Evolutionary conservation across 1,284 basidiomycete genomes (phyloP).

Genomic region (Athelia sp.): DNA sequence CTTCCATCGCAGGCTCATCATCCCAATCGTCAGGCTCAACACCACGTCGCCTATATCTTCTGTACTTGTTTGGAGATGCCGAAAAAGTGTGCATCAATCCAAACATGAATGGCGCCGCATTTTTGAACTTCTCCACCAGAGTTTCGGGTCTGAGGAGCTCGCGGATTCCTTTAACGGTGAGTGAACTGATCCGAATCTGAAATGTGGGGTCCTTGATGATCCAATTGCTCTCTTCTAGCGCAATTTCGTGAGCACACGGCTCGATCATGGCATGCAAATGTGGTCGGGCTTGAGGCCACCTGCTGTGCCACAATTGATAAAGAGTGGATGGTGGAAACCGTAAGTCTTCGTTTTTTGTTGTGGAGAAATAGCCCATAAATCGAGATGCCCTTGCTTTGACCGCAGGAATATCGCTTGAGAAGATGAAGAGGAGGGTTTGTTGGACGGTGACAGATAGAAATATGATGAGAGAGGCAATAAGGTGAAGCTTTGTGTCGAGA

Average conservation of each 20-base stretch:
- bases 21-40: too few species aligned
- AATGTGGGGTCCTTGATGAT: constrained; percentile 1
- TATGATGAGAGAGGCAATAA: constrained; percentile 5
- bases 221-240: constrained; percentile 4
- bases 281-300: background rate
- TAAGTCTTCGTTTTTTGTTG: background rate
- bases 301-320: constrained; percentile 1
- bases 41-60: too few species aligned
- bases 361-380: constrained; percentile 5
- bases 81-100: constrained; percentile 6
- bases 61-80: constrained; percentile 5
- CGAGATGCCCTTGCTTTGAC: constrained; percentile 2
- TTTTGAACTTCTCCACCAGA: constrained; percentile 1
- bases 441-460: constrained; percentile 5
- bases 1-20: too few species aligned
- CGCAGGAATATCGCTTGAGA: constrained; percentile 2
- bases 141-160: constrained; percentile 4
- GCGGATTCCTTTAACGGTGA: constrained; percentile 1
- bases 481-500: background rate
- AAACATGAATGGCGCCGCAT: constrained; percentile 4
- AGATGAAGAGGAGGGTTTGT: constrained; percentile 5
- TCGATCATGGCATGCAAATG: background rate
- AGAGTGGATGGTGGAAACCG: constrained; percentile 3
- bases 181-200: constrained; percentile 2
- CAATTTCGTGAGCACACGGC: background rate